Percentiles rank a stretch among this genome's conserved stretches.
These are phyloP conservation scores for Dryas drummondii DNA, from an alignment of 306 rosid genomes.

Conservation along the genomic window DNA sequence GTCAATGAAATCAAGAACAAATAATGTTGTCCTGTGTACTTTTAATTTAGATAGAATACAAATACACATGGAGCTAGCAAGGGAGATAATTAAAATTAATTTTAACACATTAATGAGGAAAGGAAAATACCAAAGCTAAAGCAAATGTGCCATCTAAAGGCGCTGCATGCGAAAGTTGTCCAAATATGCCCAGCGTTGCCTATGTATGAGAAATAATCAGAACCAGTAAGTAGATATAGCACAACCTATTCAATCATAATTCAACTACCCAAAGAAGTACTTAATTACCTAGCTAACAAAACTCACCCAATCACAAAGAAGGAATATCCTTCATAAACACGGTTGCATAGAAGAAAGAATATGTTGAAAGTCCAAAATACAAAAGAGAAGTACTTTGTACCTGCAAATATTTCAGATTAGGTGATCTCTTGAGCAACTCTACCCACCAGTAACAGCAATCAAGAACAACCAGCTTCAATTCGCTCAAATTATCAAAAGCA, in stretches of 20 bases:
- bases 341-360: slow-evolving; percentile 84
- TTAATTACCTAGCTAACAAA: slow-evolving; percentile 26
- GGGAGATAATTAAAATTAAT: slow-evolving; percentile 10
- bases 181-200: slow-evolving; percentile 70
- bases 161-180: slow-evolving; percentile 79
- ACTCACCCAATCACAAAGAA: slow-evolving; percentile 84
- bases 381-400: slow-evolving; percentile 59
- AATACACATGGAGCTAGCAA: not conserved
- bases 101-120: slow-evolving; percentile 17
- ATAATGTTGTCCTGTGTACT: no score
- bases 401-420: slow-evolving; percentile 44
- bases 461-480: not conserved
- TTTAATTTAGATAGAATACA: not conserved
- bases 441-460: not conserved
- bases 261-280: slow-evolving; percentile 20
- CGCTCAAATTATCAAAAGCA: slow-evolving; percentile 2
- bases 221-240: slow-evolving; percentile 18
- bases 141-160: slow-evolving; percentile 97
- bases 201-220: slow-evolving; percentile 32
- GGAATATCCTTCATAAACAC: slow-evolving; percentile 85
- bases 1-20: no score
- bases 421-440: not conserved
- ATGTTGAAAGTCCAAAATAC: slow-evolving; percentile 79
- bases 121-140: slow-evolving; percentile 76
- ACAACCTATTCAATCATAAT: slow-evolving; percentile 5